These are phyloP conservation scores for Globisporangium canariense DNA, from an alignment of 352 stramenopile species.

Conservation along the genomic window DNA sequence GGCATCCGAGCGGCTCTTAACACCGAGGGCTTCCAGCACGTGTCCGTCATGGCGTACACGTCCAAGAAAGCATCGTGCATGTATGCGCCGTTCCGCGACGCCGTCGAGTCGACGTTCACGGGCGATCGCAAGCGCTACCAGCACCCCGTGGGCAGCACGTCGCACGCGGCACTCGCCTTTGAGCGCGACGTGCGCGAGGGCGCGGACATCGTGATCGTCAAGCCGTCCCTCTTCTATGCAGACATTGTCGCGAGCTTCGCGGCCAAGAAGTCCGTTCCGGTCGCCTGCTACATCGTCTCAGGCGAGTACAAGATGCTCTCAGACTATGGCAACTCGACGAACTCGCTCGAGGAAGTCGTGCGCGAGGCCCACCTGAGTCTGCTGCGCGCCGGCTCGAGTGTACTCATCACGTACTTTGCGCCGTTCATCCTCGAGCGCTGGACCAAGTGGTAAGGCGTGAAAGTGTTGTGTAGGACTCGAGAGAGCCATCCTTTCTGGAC, in stretches of 20 bases:
- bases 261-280: slow-evolving; percentile 89
- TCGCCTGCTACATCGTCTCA: slow-evolving; percentile 98
- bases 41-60: slow-evolving; percentile 99
- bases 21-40: slow-evolving; percentile 95
- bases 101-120: slow-evolving; percentile 96
- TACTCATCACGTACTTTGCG: slow-evolving; percentile 99
- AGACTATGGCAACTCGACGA: slow-evolving; percentile 85
- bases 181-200: slow-evolving; percentile 83
- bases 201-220: slow-evolving; percentile 99
- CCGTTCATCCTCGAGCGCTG: slow-evolving; percentile 85
- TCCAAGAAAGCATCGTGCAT: slow-evolving; percentile 97
- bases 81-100: slow-evolving; percentile 96
- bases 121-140: slow-evolving; percentile 97
- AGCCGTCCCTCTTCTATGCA: slow-evolving; percentile 98
- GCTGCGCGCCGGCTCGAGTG: slow-evolving; percentile 92
- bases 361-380: slow-evolving; percentile 77
- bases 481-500: too few relatives aligned
- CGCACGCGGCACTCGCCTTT: slow-evolving; percentile 78
- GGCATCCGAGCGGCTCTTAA: slow-evolving; percentile 95
- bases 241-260: slow-evolving; percentile 96
- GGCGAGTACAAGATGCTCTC: slow-evolving; percentile 99
- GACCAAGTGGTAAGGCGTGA: slow-evolving; percentile 55
- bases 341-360: slow-evolving; percentile 83
- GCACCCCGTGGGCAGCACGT: slow-evolving; percentile 84
- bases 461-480: neutral